These are phyloP conservation scores for Blastosporella zonata DNA, from an alignment of 1,284 basidiomycete genomes.

Conservation along the genomic window DNA sequence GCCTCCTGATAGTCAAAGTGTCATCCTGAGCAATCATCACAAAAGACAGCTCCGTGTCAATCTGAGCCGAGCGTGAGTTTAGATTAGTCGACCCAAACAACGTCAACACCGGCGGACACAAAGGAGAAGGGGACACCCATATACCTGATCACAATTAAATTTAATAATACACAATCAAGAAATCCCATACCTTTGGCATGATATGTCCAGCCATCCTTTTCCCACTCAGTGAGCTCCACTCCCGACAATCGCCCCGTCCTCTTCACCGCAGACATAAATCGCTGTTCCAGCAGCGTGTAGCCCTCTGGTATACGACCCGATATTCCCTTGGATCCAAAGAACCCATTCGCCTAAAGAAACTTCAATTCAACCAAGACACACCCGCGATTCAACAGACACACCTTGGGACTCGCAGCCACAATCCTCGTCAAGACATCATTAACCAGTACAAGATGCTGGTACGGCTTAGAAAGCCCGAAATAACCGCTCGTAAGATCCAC, in stretches of 20 bases:
- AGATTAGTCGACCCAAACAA: constrained; percentile 96
- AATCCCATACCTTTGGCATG: constrained; percentile 86
- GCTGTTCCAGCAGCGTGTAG: constrained; percentile 86
- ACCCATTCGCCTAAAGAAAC: constrained; percentile 82
- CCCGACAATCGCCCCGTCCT: constrained; percentile 47
- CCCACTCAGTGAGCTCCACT: constrained; percentile 86
- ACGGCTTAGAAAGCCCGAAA: constrained; percentile 85
- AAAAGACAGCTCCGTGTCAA: constrained; percentile 93
- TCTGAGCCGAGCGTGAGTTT: constrained; percentile 85
- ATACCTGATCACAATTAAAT: constrained; percentile 54
- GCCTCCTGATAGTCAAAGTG: constrained; percentile 24
- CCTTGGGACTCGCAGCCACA: constrained; percentile 86
- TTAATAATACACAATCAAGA: neutral
- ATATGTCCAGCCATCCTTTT: constrained; percentile 93
- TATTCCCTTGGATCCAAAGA: constrained; percentile 85
- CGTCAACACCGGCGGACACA: constrained; percentile 66
- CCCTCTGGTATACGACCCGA: constrained; percentile 94
- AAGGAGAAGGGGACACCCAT: constrained; percentile 70
- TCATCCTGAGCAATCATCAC: constrained; percentile 54
- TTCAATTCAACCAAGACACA: neutral
- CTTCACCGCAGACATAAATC: constrained; percentile 74
- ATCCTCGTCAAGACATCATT: constrained; percentile 68
- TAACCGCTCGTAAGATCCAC: constrained; percentile 92
- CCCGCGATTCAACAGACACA: constrained; percentile 30
- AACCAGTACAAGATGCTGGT: constrained; percentile 69